These are phyloP conservation scores for Glaciozyma martinii DNA, from an alignment of 768 basidiomycete species.

Conservation along the genomic window DNA sequence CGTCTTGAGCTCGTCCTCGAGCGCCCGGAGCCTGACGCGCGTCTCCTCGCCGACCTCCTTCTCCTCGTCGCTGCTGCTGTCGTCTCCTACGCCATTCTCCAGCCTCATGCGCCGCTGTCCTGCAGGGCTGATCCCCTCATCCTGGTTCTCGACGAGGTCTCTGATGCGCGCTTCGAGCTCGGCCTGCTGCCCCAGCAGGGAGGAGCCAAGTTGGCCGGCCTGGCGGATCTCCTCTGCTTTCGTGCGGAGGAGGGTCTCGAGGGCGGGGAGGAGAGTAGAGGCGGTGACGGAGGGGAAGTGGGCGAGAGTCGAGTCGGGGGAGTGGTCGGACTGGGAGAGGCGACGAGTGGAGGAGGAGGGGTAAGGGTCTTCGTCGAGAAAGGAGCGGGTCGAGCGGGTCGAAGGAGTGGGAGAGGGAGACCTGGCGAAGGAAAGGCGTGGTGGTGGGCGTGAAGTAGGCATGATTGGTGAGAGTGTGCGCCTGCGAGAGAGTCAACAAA, in stretches of 20 bases:
- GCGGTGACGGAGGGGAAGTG: slow-evolving; percentile 4
- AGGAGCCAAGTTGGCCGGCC: slow-evolving; percentile 84
- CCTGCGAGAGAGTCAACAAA: too few species aligned
- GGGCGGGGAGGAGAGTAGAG: slow-evolving; percentile 15
- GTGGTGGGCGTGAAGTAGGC: not conserved
- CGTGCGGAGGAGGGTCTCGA: slow-evolving; percentile 57
- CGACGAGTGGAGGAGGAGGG: slow-evolving; percentile 2
- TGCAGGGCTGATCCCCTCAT: slow-evolving; percentile 38
- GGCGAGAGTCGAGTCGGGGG: not conserved
- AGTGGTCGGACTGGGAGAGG: not conserved
- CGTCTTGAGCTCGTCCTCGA: slow-evolving; percentile 60
- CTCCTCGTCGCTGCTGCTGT: slow-evolving; percentile 57
- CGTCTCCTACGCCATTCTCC: slow-evolving; percentile 51
- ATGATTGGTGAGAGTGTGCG: too few species aligned
- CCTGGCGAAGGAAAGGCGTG: not conserved
- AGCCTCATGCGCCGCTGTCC: slow-evolving; percentile 54
- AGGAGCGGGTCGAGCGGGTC: slow-evolving; percentile 16
- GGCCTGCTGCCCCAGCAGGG: slow-evolving; percentile 84
- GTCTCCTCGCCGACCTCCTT: slow-evolving; percentile 52
- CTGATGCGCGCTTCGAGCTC: slow-evolving; percentile 82
- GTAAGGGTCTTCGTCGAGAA: slow-evolving; percentile 30
- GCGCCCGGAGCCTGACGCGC: slow-evolving; percentile 54
- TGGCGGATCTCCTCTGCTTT: slow-evolving; percentile 90
- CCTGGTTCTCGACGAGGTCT: slow-evolving; percentile 55
- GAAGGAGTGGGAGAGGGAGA: slow-evolving; percentile 13